A percentile compares a stretch with the other conserved stretches of the same genome.
Conservation (phyloP, 2,329 filamentous ascomycete species). For the Colletotrichum trifolii region DNA sequence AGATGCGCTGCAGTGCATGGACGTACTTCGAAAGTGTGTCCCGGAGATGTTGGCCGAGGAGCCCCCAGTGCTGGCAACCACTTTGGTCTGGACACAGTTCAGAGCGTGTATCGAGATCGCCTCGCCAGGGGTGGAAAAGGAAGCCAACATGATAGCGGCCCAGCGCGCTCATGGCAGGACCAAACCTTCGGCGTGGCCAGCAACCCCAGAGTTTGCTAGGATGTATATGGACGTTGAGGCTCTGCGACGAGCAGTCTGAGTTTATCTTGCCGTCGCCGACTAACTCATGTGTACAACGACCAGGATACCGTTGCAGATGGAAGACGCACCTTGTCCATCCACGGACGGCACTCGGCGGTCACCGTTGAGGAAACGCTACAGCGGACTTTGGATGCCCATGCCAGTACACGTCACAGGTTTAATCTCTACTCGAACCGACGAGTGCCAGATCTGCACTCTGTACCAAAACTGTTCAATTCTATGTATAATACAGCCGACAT, state of each 20-base stretch:
- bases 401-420: background rate
- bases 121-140: constrained; percentile 59
- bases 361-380: constrained; percentile 5
- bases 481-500: constrained; percentile 6
- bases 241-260: constrained; percentile 7
- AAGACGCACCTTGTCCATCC: background rate
- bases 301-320: constrained; percentile 4
- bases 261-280: background rate
- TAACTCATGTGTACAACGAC: background rate
- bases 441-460: background rate
- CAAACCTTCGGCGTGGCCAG: constrained; percentile 4
- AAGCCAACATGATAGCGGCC: constrained; percentile 39
- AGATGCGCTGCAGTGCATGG: constrained; percentile 56
- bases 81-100: constrained; percentile 57
- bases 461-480: constrained; percentile 13
- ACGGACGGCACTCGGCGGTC: constrained; percentile 19
- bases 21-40: constrained; percentile 63
- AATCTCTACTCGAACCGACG: background rate
- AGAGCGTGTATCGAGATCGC: constrained; percentile 65
- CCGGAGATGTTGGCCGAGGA: constrained; percentile 69
- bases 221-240: constrained; percentile 38
- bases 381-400: background rate
- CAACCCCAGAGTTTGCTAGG: constrained; percentile 46
- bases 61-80: constrained; percentile 58
- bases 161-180: constrained; percentile 17